Evolutionary conservation across 768 basidiomycete genomes (phyloP), one percentile per base, ranked within the genome.

Genomic region (Galerina sulciceps): DNA sequence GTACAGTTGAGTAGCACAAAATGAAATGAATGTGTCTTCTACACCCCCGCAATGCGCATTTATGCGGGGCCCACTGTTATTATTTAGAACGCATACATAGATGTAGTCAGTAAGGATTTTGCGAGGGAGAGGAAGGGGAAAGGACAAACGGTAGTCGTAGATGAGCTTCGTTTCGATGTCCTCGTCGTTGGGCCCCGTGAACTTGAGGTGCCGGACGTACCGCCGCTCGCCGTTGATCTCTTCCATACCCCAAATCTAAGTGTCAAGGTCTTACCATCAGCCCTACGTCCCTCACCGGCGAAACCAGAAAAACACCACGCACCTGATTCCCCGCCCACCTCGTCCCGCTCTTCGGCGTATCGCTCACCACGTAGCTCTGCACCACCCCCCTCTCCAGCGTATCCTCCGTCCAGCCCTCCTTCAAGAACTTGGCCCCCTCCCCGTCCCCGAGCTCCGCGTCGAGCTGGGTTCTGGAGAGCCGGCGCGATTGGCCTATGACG

Each of bases 301-400:
- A 79, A 45, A 77, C 75, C 49, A 79, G 75, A 8, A 79, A n/a
- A n/a, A 5, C 9, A 10, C 35, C n/a, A 17, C 74, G 38, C 55
- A 88, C 90, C 82, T 89, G 87, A 42, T 85, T 71, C 1, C 79
- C 86, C 59, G 74, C 81, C 91, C 91, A 93, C 4, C 75, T 78
- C 18, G 63, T 78, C 2, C 74, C 76, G 63, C 85, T 89, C 79
- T 87, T 89, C 4, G 75, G 71, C 1, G 88, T 87, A 54, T 90
- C 80, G 65, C 86, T 90, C 70, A 82, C 74, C 17, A 82, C 78
- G 40, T 75, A 78, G 3, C 78, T 75, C 55, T 82, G 75, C 34
- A 85, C 70, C 14, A 82, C 63, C 4, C 81, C 80, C 53, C 79
- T 69, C 62, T 82, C 75, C 41, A 77, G 18, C 2, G 80, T 81